Conservation (phyloP, 2,329 filamentous ascomycete genomes). For the Colletotrichum sp. region DNA sequence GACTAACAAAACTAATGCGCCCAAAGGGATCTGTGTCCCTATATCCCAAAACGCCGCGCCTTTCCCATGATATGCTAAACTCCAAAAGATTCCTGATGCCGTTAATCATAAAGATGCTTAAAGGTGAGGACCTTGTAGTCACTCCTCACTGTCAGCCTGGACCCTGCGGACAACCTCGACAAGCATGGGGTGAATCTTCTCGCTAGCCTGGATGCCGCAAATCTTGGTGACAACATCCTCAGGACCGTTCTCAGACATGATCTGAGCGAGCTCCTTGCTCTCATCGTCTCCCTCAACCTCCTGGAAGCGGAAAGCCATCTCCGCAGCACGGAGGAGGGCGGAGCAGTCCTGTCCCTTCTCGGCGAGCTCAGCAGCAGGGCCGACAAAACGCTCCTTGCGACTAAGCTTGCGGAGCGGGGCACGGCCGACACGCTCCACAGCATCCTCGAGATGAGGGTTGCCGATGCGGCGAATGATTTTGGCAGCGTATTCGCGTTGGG, state of each 20-base stretch:
- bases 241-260: conserved; percentile 76
- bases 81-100: not conserved
- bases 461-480: conserved; percentile 93
- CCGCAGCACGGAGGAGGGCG: conserved; percentile 79
- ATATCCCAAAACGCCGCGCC: not conserved
- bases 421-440: conserved; percentile 92
- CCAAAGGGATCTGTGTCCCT: not conserved
- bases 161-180: conserved; percentile 83
- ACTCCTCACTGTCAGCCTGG: conserved; percentile 66
- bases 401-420: conserved; percentile 92
- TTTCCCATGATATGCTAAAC: conserved; percentile 14
- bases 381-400: conserved; percentile 95
- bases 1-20: not conserved
- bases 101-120: conserved; percentile 7
- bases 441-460: conserved; percentile 91
- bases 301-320: conserved; percentile 95
- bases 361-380: conserved; percentile 86
- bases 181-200: conserved; percentile 80
- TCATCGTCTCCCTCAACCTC: conserved; percentile 92
- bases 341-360: conserved; percentile 77
- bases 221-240: conserved; percentile 81
- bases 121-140: conserved; percentile 29
- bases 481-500: conserved; percentile 86
- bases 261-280: conserved; percentile 82
- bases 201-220: conserved; percentile 76